A percentile compares a stretch with the other conserved stretches of the same genome.
phyloP scores from a whole-genome alignment of 352 stramenopile genomes.

The Globisporangium apiculatum region DNA sequence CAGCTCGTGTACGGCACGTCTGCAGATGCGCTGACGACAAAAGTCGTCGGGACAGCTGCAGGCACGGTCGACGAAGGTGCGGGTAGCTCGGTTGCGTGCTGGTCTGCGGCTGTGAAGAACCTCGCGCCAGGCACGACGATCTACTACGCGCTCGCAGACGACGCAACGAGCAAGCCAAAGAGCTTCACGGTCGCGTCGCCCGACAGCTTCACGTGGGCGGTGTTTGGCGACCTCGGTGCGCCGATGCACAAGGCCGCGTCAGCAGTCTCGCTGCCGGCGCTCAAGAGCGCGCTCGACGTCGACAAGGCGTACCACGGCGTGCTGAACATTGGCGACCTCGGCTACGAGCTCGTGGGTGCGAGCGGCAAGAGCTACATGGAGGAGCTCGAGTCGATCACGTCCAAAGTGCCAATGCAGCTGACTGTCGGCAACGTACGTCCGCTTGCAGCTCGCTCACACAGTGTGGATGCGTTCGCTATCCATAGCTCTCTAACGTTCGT shows the following conservation, averaged over 20 bases:
- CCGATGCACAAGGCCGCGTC: slow-evolving; percentile 45
- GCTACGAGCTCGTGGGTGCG: slow-evolving; percentile 52
- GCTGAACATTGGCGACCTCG: slow-evolving; percentile 68
- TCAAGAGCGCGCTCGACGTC: slow-evolving; percentile 37
- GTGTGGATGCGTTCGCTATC: neutral
- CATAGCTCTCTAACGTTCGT: neutral
- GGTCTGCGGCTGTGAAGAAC: slow-evolving; percentile 44
- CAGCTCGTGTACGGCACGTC: slow-evolving; percentile 36
- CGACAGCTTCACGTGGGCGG: slow-evolving; percentile 54
- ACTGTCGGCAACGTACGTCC: slow-evolving; percentile 65
- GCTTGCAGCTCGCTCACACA: neutral
- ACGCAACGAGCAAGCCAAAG: slow-evolving; percentile 9
- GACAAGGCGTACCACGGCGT: slow-evolving; percentile 42
- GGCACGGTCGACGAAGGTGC: slow-evolving; percentile 42
- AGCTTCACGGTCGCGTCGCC: slow-evolving; percentile 42
- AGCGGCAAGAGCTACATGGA: slow-evolving; percentile 76
- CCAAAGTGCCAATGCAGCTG: slow-evolving; percentile 57
- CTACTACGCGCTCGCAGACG: slow-evolving; percentile 48
- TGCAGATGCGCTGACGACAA: slow-evolving; percentile 24
- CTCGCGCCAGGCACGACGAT: slow-evolving; percentile 39
- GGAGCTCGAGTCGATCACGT: slow-evolving; percentile 47
- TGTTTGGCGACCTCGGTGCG: slow-evolving; percentile 68
- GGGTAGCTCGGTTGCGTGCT: slow-evolving; percentile 37
- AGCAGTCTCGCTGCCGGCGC: slow-evolving; percentile 49
- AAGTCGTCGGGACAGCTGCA: slow-evolving; percentile 22